Percentiles rank a stretch among this genome's conserved stretches.
Conservation (phyloP, 2,329 filamentous ascomycete genomes). For the Pleurostoma richardsiae region DNA sequence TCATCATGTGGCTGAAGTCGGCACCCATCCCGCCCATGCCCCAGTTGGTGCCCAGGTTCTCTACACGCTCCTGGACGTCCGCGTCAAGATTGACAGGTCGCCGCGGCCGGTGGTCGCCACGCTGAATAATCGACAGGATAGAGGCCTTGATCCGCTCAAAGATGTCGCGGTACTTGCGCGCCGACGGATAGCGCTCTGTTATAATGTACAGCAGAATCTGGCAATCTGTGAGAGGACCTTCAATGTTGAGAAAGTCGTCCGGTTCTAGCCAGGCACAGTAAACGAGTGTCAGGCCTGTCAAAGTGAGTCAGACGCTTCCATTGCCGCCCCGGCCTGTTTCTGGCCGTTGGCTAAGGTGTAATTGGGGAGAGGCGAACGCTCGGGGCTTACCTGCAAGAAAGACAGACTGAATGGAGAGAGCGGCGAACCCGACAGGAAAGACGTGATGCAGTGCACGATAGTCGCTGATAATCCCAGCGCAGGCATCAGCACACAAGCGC, state of each 20-base stretch:
- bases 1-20: constrained; percentile 22
- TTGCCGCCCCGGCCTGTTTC: too few species aligned
- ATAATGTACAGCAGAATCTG: constrained; percentile 23
- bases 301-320: background rate
- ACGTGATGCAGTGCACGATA: constrained; percentile 20
- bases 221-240: constrained; percentile 19
- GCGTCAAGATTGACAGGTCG: constrained; percentile 19
- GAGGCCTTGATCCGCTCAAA: constrained; percentile 23
- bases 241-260: constrained; percentile 14
- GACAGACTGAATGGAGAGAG: constrained; percentile 22
- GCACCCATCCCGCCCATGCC: constrained; percentile 13
- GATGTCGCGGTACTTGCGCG: constrained; percentile 22
- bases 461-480: constrained; percentile 18
- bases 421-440: constrained; percentile 22
- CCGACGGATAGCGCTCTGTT: constrained; percentile 23
- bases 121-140: constrained; percentile 17
- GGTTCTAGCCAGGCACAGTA: constrained; percentile 22
- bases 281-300: constrained; percentile 17
- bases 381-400: constrained; percentile 18
- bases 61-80: constrained; percentile 16
- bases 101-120: constrained; percentile 20
- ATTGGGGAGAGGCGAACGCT: background rate
- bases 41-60: constrained; percentile 14
- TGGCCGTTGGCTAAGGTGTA: too few species aligned
- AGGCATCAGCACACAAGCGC: constrained; percentile 18